phyloP scores from a whole-genome alignment of 441 rosid species.

The Bruguiera hainesii region DNA sequence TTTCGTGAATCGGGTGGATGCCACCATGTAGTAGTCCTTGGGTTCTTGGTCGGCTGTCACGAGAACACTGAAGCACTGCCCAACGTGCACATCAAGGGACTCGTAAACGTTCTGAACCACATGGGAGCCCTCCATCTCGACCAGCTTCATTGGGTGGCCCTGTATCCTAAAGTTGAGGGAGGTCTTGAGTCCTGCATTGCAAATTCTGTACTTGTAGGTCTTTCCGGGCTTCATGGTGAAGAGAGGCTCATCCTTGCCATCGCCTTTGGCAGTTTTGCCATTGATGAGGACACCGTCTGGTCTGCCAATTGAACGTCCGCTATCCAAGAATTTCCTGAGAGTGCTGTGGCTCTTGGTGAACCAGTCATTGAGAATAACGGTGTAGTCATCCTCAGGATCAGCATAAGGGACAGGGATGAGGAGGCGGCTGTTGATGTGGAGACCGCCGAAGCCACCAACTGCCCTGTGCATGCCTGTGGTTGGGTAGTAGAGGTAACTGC shows the following conservation, averaged over 20 bases:
- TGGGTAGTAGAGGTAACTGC: slow-evolving; percentile 60
- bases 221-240: slow-evolving; percentile 60
- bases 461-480: slow-evolving; percentile 41
- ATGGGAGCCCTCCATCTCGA: slow-evolving; percentile 72
- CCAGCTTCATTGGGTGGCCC: slow-evolving; percentile 54
- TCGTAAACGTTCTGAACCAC: slow-evolving; percentile 59
- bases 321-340: slow-evolving; percentile 42
- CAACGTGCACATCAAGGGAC: slow-evolving; percentile 61
- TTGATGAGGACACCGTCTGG: slow-evolving; percentile 55
- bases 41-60: slow-evolving; percentile 47
- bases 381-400: slow-evolving; percentile 48
- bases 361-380: slow-evolving; percentile 50
- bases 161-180: slow-evolving; percentile 60
- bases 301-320: slow-evolving; percentile 43
- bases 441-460: slow-evolving; percentile 63
- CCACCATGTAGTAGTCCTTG: slow-evolving; percentile 53
- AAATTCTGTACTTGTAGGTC: slow-evolving; percentile 59
- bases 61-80: slow-evolving; percentile 46
- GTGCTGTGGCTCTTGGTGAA: slow-evolving; percentile 43
- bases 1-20: slow-evolving; percentile 53
- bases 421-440: slow-evolving; percentile 50
- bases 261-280: slow-evolving; percentile 42
- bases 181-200: slow-evolving; percentile 53
- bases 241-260: slow-evolving; percentile 38
- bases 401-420: slow-evolving; percentile 58